These are phyloP conservation scores for Populus tremula DNA, from an alignment of 345 rosid species.

Conservation along the genomic window DNA sequence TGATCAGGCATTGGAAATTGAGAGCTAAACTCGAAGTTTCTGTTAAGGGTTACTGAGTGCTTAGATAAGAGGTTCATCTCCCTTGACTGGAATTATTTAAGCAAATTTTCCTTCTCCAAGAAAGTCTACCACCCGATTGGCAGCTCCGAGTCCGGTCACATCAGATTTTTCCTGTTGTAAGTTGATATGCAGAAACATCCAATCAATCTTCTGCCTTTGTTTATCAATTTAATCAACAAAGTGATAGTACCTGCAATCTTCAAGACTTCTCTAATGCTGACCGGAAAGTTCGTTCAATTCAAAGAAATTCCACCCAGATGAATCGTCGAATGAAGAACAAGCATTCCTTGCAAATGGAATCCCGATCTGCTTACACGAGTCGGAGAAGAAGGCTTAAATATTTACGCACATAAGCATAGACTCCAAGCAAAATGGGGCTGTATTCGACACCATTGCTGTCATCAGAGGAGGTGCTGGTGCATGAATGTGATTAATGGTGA, in stretches of 20 bases:
- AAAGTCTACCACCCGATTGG: slow-evolving; percentile 44
- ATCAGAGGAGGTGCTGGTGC: neutral
- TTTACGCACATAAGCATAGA: neutral
- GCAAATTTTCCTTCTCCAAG: slow-evolving; percentile 51
- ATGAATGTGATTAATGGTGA: neutral
- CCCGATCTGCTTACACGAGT: slow-evolving; percentile 30
- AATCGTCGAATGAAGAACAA: slow-evolving; percentile 44
- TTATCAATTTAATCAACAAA: neutral
- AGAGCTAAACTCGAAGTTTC: slow-evolving; percentile 41
- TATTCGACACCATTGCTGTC: neutral
- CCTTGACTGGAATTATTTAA: slow-evolving; percentile 47
- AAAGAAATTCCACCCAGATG: slow-evolving; percentile 53
- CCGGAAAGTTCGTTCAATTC: slow-evolving; percentile 50
- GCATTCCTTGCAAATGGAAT: slow-evolving; percentile 50
- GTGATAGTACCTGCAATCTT: slow-evolving; percentile 47
- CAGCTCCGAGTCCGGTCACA: slow-evolving; percentile 54
- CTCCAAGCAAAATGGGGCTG: neutral
- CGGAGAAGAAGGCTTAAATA: neutral
- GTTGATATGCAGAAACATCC: neutral
- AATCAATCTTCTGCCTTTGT: neutral
- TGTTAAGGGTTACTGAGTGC: slow-evolving; percentile 40
- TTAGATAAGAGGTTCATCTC: slow-evolving; percentile 58
- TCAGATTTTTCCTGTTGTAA: slow-evolving; percentile 46
- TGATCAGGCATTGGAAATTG: slow-evolving; percentile 38
- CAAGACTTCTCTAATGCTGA: slow-evolving; percentile 36